phyloP scores from a whole-genome alignment of 495 filamentous ascomycete genomes.

The Hypoxylon intermedium region DNA sequence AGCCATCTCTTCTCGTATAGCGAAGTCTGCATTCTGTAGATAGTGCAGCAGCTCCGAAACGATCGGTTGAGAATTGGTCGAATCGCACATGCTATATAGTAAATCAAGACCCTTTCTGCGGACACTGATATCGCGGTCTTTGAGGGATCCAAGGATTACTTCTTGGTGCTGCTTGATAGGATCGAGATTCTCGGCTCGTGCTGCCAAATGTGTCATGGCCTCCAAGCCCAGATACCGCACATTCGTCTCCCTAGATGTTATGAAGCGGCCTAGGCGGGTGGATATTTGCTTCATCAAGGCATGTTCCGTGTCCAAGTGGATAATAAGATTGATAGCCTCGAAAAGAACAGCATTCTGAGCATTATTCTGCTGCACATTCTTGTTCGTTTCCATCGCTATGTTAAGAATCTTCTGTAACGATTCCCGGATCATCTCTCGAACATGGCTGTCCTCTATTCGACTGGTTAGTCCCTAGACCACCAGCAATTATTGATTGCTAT shows the following conservation, averaged over 20 bases:
- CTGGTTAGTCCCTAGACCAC: slow-evolving; percentile 27
- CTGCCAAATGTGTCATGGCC: slow-evolving; percentile 98
- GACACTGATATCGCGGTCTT: slow-evolving; percentile 97
- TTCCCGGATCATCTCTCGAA: slow-evolving; percentile 89
- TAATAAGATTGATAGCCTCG: slow-evolving; percentile 98
- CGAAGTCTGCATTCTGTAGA: slow-evolving; percentile 94
- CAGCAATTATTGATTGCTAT: not conserved
- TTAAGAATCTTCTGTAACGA: slow-evolving; percentile 90
- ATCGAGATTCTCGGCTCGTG: slow-evolving; percentile 90
- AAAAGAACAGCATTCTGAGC: slow-evolving; percentile 98
- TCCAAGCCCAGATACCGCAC: slow-evolving; percentile 96
- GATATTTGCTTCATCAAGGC: slow-evolving; percentile 97
- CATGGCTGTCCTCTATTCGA: slow-evolving; percentile 82
- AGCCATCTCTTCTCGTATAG: slow-evolving; percentile 98
- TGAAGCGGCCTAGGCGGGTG: slow-evolving; percentile 91
- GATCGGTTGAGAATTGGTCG: slow-evolving; percentile 87
- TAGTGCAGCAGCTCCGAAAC: slow-evolving; percentile 94
- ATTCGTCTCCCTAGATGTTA: slow-evolving; percentile 95
- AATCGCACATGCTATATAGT: slow-evolving; percentile 99
- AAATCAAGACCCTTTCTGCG: slow-evolving; percentile 93
- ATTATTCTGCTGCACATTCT: slow-evolving; percentile 99
- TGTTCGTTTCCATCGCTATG: slow-evolving; percentile 87
- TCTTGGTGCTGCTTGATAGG: slow-evolving; percentile 98
- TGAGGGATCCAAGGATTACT: slow-evolving; percentile 90
- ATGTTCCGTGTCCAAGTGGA: slow-evolving; percentile 97